Evolutionary conservation across 208 protist species (phyloP), one percentile per base, ranked within the genome.

Genomic region (Herpetomonas tarakana): DNA sequence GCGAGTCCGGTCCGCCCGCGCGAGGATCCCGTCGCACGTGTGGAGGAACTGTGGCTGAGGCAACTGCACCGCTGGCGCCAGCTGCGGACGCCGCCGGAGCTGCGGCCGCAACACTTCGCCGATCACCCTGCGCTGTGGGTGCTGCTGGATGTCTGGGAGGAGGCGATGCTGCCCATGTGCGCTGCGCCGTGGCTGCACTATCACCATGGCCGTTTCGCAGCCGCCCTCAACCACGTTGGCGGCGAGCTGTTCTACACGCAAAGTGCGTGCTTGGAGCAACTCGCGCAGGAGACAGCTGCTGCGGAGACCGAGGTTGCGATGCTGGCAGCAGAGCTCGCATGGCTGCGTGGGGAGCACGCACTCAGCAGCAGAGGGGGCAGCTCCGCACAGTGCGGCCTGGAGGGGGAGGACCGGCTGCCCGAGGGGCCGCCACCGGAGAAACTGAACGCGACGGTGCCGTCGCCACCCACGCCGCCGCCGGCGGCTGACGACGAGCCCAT

Each of bases 101-200:
- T 75, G 53, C 55, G 62, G 41, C 73, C 76, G 38, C 25, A 24
- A 0, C 27, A 71, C 52, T 71, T 72, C 16, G 27, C 39, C 2
- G 65, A 52, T 6, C 59, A 63, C 28, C 71, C 81, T 41, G 30
- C 69, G 25, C 51, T 89, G 25, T 86, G 81, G 78, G 65, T 91
- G 25, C 19, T 91, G 16, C 65, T 88, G 41, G 81, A 81, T 50
- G 63, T 78, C 19, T 89, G 83, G 83, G 78, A 88, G 30, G 81
- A 91, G 55, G 62, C 58, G 35, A 50, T 94, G 44, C 74, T 88
- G 12, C 45, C 57, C 18, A 81, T 82, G 44, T 62, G 76, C 14
- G 87, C 81, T 35, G 62, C 66, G 19, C 62, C 83, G 2, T 85
- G 83, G 69, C 7, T 94, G 19, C 46, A 78, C 14, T 59, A 87